Conservation (phyloP, 2,329 filamentous ascomycete genomes). For the Madurella mycetomatis region DNA sequence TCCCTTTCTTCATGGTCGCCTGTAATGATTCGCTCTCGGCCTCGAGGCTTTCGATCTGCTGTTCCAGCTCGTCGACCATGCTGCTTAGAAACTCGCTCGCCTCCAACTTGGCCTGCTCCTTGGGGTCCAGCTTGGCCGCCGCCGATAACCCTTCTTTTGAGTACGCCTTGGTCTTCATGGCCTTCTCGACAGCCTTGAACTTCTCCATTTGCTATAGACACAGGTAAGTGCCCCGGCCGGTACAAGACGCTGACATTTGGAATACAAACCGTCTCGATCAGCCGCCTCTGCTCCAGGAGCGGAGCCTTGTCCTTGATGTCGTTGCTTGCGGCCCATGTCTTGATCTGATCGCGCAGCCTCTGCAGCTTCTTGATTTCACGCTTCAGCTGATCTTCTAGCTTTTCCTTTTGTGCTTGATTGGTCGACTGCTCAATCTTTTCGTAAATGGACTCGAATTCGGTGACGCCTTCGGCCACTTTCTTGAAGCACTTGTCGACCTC, state of each 20-base stretch:
- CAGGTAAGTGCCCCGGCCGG: conserved; percentile 21
- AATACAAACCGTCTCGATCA: conserved; percentile 86
- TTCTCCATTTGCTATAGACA: conserved; percentile 85
- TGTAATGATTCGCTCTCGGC: conserved; percentile 84
- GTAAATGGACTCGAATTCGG: conserved; percentile 90
- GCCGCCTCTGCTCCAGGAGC: conserved; percentile 84
- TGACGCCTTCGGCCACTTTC: conserved; percentile 89
- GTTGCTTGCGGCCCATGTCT: conserved; percentile 97
- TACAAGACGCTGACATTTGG: conserved; percentile 6
- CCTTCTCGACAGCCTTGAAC: conserved; percentile 99
- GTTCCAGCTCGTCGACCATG: conserved; percentile 89
- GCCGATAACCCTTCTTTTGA: conserved; percentile 95
- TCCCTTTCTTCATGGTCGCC: conserved; percentile 89
- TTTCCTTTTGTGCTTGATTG: conserved; percentile 95
- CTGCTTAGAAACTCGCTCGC: conserved; percentile 77
- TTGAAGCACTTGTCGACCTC: conserved; percentile 99
- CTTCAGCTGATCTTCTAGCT: conserved; percentile 95
- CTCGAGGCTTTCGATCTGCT: conserved; percentile 88
- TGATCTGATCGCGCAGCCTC: conserved; percentile 95
- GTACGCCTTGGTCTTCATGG: conserved; percentile 99
- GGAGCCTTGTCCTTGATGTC: conserved; percentile 99
- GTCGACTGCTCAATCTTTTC: conserved; percentile 94
- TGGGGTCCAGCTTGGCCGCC: conserved; percentile 91
- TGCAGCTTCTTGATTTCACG: conserved; percentile 99
- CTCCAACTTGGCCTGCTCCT: conserved; percentile 91